Evolutionary conservation across 2,329 filamentous ascomycete genomes (phyloP), one percentile per base, ranked within the genome.

Genomic region (Monilinia laxa): DNA sequence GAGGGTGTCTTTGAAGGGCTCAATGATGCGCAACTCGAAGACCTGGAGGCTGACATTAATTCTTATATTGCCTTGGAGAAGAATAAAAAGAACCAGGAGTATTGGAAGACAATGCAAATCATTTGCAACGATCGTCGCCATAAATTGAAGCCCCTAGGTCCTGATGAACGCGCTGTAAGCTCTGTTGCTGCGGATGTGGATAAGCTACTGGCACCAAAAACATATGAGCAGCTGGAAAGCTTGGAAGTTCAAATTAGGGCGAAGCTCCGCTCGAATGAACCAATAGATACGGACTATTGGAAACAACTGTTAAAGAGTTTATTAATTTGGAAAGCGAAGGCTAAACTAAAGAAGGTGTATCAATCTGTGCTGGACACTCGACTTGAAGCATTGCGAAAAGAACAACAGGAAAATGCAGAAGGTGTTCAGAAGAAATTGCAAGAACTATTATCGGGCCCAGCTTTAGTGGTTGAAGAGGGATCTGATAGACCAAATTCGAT

Each of bases 211-310:
- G 85, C 86, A 4, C 92, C 93, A 11, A 99, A 99, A 80, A 87
- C 88, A 20, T 88, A 92, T 73, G 89, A 92, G 73, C 91, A 98
- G 77, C 82, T 99, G n/a, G 90, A 93, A 75, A 85, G 85, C 23
- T 82, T 99, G 59, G 94, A 99, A 79, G 86, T 83, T 70, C 93
- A 98, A 80, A 95, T 99, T 77, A 88, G 87, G 76, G 82, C 84
- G 20, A 99, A 99, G 80, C 81, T 99, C 58, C 84, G 88, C 63
- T 96, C 92, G 10, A 89, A 97, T 75, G 93, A 97, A 75, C 71
- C 73, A 51, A 94, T 99, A 71, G 95, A 99, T 78, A 92, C 91
- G 2, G 95, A 99, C 79, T 99, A 98, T 77, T 99, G 95, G 95
- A 92, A 96, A 76, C 92, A 97, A 76, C 82, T 99, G 20, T 82